Conservation (phyloP, 768 basidiomycete genomes). For the Coprinopsis strossmayeri region DNA sequence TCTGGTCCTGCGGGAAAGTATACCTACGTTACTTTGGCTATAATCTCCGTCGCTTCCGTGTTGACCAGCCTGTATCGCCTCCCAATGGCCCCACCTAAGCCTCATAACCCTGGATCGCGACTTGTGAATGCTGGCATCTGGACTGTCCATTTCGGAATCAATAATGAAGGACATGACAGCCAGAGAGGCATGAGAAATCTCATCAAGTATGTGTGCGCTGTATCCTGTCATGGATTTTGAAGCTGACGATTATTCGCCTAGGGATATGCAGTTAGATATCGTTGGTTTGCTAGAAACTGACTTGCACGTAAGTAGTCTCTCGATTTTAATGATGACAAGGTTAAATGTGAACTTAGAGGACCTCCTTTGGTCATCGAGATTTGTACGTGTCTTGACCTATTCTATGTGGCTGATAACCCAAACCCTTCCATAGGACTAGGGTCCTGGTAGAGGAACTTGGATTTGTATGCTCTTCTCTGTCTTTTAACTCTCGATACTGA, state of each 20-base stretch:
- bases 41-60: slow-evolving; percentile 41
- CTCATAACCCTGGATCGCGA: slow-evolving; percentile 52
- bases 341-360: too few species aligned
- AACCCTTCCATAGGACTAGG: slow-evolving; percentile 47
- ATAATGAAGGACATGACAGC: slow-evolving; percentile 70
- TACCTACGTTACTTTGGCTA: slow-evolving; percentile 27
- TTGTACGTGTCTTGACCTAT: slow-evolving; percentile 35
- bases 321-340: too few species aligned
- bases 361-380: slow-evolving; percentile 75
- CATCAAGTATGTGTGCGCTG: slow-evolving; percentile 24
- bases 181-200: slow-evolving; percentile 58
- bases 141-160: slow-evolving; percentile 87
- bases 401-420: not conserved
- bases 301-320: slow-evolving; percentile 51
- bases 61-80: slow-evolving; percentile 48
- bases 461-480: slow-evolving; percentile 56
- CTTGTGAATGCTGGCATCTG: slow-evolving; percentile 82
- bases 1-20: slow-evolving; percentile 17
- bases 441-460: slow-evolving; percentile 72
- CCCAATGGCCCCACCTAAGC: slow-evolving; percentile 41
- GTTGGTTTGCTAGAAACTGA: slow-evolving; percentile 86
- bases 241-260: slow-evolving; percentile 15
- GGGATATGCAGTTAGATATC: slow-evolving; percentile 82
- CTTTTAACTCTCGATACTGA: not conserved
- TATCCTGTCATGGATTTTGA: not conserved